Evolutionary conservation across 768 basidiomycete species (phyloP), one percentile per base, ranked within the genome.

Genomic region (Auriscalpium vulgare): DNA sequence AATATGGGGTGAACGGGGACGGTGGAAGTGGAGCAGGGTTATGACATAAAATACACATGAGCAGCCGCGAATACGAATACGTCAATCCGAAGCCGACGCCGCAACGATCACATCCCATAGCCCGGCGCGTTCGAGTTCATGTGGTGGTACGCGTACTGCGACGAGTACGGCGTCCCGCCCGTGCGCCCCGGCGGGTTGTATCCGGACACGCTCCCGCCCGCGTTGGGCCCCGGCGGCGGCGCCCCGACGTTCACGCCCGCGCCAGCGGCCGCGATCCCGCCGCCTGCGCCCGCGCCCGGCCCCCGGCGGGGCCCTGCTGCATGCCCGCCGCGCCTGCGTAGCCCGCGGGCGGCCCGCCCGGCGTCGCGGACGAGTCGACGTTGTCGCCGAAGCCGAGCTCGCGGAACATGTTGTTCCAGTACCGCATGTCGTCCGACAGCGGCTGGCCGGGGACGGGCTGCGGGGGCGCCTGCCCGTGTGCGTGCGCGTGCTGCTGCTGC

Each of bases 341-440:
- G 37, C 48, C 49, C 34, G 46, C 51, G 21, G 49, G 56, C 3
- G 40, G 52, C n/a, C 51, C 5, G 23, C 37, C 19, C 61, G 61
- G 44, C 56, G 68, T 37, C 14, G 51, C 8, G 23, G 48, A 55
- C 35, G 57, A 53, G 11, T 73, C 72, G 23, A 65, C 67, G 7
- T 47, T 56, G 43, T 66, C 82, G 17, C 82, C 82, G 60, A 83
- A 84, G 19, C 87, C 87, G 14, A 88, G 78, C 60, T 89, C 86
- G 47, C 83, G 70, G 61, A 87, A 81, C 85, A 90, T 88, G 56
- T 80, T 81, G 61, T 81, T 80, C 77, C 82, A 88, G 68, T 90
- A 90, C 53, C 80, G 74, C 10, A 78, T 78, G 66, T 90, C 87
- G 60, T 83, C 81, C 23, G 64, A 57, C 38, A 58, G 52, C 48